phyloP scores from a whole-genome alignment of 257 asterid species.

The Linaria vulgaris region DNA sequence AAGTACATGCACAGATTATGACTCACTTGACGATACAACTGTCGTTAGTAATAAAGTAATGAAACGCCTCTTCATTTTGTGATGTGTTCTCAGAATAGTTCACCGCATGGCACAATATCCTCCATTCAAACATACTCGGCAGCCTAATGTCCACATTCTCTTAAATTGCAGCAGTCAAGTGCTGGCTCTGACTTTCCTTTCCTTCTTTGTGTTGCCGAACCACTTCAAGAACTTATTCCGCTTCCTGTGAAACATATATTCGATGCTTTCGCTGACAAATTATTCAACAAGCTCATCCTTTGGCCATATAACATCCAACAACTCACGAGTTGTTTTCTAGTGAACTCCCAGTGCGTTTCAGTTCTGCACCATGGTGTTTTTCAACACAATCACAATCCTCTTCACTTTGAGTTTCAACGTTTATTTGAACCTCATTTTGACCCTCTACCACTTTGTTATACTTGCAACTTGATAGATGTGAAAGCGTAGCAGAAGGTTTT shows the following conservation, averaged over 20 bases:
- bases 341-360: conserved; percentile 11
- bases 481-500: conserved; percentile 27
- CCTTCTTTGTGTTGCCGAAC: too few relatives aligned
- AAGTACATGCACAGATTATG: conserved; percentile 3
- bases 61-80: background rate
- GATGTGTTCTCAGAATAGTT: background rate
- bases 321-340: conserved; percentile 27
- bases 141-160: background rate
- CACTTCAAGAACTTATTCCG: too few relatives aligned
- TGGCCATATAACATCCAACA: conserved; percentile 41
- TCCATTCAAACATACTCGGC: background rate
- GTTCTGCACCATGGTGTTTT: conserved; percentile 17
- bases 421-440: conserved; percentile 25
- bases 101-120: background rate
- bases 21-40: background rate
- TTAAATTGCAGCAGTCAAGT: too few relatives aligned
- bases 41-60: too few relatives aligned
- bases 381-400: conserved; percentile 20
- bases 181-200: too few relatives aligned
- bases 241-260: background rate
- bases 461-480: conserved; percentile 15
- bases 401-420: conserved; percentile 24
- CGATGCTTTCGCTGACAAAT: too few relatives aligned
- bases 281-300: conserved; percentile 32
- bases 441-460: conserved; percentile 24